Base-by-base conservation (phyloP, 345 rosid genomes). In the Theobroma cacao region DNA sequence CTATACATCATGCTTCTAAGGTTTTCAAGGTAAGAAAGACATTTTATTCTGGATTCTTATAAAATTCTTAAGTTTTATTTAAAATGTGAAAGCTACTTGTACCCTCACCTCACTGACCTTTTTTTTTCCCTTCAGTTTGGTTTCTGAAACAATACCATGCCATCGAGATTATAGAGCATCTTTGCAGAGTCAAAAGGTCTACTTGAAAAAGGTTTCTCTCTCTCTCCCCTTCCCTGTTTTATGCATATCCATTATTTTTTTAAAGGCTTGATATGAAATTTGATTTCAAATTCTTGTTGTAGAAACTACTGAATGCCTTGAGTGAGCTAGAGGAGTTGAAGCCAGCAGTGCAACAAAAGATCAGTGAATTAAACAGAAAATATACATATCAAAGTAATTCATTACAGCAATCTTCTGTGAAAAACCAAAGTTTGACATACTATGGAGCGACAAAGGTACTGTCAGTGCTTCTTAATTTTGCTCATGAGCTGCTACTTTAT, bases 1-100 rank as follows among this genome's bases (percentile, higher is more conserved):
- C 86, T 96, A 65, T 96, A 96, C 47, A 84, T 94, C 79, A 89
- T 96, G 99, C 98, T 96, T 76, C 84, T 96, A 56, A 91, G 98
- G 79, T 96, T 88, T 90, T 96, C 99, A 75, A 91, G 98, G 99
- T 91, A 84, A 85, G 86, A 45, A 62, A 63, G 58, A 10, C 65
- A 47, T 14, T 45, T 75, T 5, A 45, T 61, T 1, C 2, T 47
- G 55, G 40, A 40, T 59, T 68, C 45, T 61, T 72, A 41, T 20
- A 62, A 30, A 11, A 15, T 74, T 40, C 31, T 71, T 31, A 50
- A 65, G 55, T 28, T 75, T 22, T 31, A 55, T 31, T 79, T 70
- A 75, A 61, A 38, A 12, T 62, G 31, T 56, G n/a, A 33, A 72
- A 70, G 61, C 76, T 62, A 12, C 5, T 66, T 82, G 62, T 48